Evolutionary conservation across 495 filamentous ascomycete species (phyloP).

Genomic region (Podospora bellae-mahoneyi): DNA sequence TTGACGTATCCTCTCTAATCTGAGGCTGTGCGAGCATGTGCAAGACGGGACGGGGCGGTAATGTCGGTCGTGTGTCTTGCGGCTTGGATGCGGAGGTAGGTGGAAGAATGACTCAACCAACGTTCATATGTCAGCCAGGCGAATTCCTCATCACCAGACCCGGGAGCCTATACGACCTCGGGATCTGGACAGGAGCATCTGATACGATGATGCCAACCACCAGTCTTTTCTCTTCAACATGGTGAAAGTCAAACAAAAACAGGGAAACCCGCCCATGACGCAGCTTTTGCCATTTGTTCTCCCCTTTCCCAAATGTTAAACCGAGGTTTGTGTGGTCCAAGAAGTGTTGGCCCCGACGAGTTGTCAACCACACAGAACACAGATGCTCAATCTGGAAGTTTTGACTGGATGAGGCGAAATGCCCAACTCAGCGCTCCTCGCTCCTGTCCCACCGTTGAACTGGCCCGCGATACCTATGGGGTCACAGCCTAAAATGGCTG

Average conservation of each 20-base stretch:
- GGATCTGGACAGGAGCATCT: not conserved
- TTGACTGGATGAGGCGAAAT: not conserved
- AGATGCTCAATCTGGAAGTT: not conserved
- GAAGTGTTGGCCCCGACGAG: not conserved
- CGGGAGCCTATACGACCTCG: not conserved
- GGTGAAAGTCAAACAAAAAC: not conserved
- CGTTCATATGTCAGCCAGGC: not conserved
- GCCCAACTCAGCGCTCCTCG: not conserved
- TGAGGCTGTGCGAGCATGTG: not conserved
- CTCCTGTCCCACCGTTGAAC: not conserved
- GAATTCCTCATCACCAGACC: not conserved
- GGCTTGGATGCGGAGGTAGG: not conserved
- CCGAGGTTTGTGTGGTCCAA: not conserved
- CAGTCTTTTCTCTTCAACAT: not conserved
- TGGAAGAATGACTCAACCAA: not conserved
- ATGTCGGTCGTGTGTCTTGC: not conserved
- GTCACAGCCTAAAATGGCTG: not conserved
- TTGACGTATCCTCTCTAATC: not conserved
- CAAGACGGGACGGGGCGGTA: not conserved
- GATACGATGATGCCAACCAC: not conserved
- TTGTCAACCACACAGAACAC: not conserved
- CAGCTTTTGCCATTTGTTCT: not conserved
- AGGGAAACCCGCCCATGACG: not conserved
- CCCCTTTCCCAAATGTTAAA: not conserved
- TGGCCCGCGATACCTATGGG: too few relatives aligned